A percentile compares a stretch with the other conserved stretches of the same genome.
Evolutionary conservation across 78 protist species (phyloP).

Genomic region (Isochrysis galbana): DNA sequence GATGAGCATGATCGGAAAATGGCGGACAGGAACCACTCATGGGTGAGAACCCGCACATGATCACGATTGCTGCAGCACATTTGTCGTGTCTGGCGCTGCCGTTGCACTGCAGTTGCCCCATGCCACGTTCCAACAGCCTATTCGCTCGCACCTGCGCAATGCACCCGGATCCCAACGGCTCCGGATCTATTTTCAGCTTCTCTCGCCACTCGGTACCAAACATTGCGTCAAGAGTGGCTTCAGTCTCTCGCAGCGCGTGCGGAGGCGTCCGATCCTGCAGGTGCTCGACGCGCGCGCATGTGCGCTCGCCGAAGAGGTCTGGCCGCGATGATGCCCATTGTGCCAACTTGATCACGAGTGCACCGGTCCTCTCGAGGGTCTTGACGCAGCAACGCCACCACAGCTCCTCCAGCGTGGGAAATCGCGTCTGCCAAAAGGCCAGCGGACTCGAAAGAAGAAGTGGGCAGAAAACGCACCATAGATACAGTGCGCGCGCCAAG

Average conservation of each 20-base stretch:
- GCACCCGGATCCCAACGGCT: slow-evolving; percentile 41
- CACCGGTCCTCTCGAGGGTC: slow-evolving; percentile 32
- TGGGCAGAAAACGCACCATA: neutral
- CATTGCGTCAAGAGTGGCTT: neutral
- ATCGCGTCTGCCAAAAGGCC: neutral
- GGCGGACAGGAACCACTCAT: no score
- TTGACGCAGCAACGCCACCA: neutral
- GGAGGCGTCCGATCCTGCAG: slow-evolving; percentile 16
- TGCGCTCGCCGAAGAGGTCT: slow-evolving; percentile 15
- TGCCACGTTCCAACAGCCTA: no score
- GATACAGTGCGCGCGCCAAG: neutral
- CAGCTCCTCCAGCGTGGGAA: neutral
- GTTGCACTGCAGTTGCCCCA: no score
- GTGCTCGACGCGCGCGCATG: neutral
- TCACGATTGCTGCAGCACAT: no score
- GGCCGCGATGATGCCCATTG: slow-evolving; percentile 51
- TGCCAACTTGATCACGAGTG: slow-evolving; percentile 52
- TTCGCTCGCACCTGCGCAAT: slow-evolving; percentile 55
- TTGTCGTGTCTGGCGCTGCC: no score
- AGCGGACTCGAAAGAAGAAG: neutral
- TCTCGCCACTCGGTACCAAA: neutral
- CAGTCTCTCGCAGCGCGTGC: neutral
- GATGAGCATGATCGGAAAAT: no score
- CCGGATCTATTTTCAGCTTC: neutral
- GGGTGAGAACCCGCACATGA: no score